Conservation (phyloP, 495 filamentous ascomycete genomes). For the Trichoderma virens region DNA sequence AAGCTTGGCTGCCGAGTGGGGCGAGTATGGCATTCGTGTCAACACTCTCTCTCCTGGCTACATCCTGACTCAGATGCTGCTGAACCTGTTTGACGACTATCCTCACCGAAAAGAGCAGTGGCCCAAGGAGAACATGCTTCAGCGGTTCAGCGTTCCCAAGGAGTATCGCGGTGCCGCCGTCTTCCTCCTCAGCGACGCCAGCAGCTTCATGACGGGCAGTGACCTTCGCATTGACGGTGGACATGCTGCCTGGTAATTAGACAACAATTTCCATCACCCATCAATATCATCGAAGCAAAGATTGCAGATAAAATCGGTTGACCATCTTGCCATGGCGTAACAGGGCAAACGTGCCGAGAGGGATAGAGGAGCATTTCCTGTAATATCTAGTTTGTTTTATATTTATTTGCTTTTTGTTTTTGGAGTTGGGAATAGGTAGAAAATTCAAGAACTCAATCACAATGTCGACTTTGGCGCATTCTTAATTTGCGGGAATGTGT, state of each 20-base stretch:
- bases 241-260: conserved; percentile 64
- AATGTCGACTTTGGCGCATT: background rate
- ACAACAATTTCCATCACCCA: background rate
- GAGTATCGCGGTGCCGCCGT: conserved; percentile 76
- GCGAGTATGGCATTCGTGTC: conserved; percentile 76
- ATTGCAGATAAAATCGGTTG: background rate
- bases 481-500: conserved; percentile 3
- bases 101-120: conserved; percentile 71
- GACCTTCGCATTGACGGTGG: conserved; percentile 79
- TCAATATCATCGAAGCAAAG: background rate
- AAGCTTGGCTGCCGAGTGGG: conserved; percentile 87
- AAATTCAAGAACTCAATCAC: background rate
- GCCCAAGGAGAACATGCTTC: conserved; percentile 86
- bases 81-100: conserved; percentile 63
- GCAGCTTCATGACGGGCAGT: conserved; percentile 77
- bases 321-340: background rate
- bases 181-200: conserved; percentile 83
- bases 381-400: background rate
- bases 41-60: conserved; percentile 95
- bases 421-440: conserved; percentile 4
- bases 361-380: background rate
- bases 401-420: background rate
- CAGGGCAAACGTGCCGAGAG: background rate
- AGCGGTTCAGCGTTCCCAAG: conserved; percentile 65
- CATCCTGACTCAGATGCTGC: conserved; percentile 88